Base-by-base conservation (phyloP, 2,329 filamentous ascomycete species). In the Alternaria viburni region DNA sequence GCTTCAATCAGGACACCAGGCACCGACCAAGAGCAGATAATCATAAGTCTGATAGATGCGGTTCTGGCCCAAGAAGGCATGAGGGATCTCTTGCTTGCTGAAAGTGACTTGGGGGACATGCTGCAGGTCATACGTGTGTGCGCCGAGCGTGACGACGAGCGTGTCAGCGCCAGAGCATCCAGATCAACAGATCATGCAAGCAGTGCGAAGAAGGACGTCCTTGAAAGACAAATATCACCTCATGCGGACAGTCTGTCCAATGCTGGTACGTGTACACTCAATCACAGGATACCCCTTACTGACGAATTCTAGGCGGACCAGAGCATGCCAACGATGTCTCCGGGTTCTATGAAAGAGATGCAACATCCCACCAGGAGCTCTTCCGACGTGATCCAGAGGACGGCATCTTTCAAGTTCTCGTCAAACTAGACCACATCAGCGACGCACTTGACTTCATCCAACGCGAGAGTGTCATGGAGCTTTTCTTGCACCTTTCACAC, bases 101-200 rank as follows among this genome's bases (percentile, higher is more conserved):
- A 91, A 59, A 89, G 91, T 70, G 89, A 91, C 73, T 91, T 90
- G 89, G 83, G 85, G 2, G 78, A 84, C 5, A 82, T 91, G 60
- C 83, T 92, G 17, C 83, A 87, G 19, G 85, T 91, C 17, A 87
- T 88, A 3, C 81, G 82, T 4, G 84, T 84, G 58, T 91, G 89
- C 55, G 71, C 73, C 21, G 75, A 74, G 59, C 75, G 77, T 54
- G 70, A 73, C n/a, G 74, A 78, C 45, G 67, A 72, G n/a, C 69
- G 71, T 25, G 49, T 63, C 7, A 59, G 66, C 25, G 69, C 69
- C 30, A 66, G 63, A 43, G 56, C 25, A 23, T 64, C 65, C 32
- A 68, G 36, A 26, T 43, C 52, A 4, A 30, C 36, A 12, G 66
- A 72, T 74, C 81, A 49, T 63, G 79, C 59, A 74, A 86, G 47